A percentile compares a stretch with the other conserved stretches of the same genome.
phyloP scores from a whole-genome alignment of 176 grass and related monocot genomes.

The Elymus sibiricus region DNA sequence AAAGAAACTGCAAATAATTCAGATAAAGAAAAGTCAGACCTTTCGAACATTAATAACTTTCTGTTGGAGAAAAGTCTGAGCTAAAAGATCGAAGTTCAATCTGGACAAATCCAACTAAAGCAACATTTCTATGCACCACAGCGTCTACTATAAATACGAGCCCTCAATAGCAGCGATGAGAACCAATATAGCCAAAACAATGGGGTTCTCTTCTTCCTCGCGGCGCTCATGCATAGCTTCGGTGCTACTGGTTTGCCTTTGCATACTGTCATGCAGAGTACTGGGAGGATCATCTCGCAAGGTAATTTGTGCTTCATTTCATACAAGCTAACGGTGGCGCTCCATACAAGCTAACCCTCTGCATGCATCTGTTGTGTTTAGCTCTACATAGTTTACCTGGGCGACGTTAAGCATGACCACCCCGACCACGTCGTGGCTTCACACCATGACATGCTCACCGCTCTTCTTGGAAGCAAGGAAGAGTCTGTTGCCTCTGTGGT shows the following conservation, averaged over 20 bases:
- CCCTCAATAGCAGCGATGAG: not conserved
- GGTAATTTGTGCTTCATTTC: not conserved
- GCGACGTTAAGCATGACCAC: conserved; percentile 22
- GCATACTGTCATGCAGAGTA: not conserved
- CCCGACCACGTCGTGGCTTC: conserved; percentile 3
- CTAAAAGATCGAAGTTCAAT: not conserved
- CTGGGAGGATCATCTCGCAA: not conserved
- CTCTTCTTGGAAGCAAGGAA: conserved; percentile 19
- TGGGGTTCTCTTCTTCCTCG: not conserved
- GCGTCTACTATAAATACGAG: not conserved
- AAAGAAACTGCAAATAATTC: too few species aligned
- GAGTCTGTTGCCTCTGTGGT: conserved; percentile 38
- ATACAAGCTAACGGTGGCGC: too few species aligned
- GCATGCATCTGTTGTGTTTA: not conserved
- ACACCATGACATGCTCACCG: conserved; percentile 39
- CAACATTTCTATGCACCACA: not conserved
- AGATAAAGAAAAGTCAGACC: too few species aligned
- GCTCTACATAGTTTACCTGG: conserved; percentile 35
- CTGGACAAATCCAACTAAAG: not conserved
- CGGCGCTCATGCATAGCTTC: not conserved
- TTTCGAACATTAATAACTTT: too few species aligned
- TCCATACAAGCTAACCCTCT: too few species aligned
- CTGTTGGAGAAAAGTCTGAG: not conserved
- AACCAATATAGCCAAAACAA: not conserved
- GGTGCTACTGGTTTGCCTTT: not conserved